A percentile compares a stretch with the other conserved stretches of the same genome.
Conservation (phyloP, 441 rosid genomes). For the Capsella rubella region DNA sequence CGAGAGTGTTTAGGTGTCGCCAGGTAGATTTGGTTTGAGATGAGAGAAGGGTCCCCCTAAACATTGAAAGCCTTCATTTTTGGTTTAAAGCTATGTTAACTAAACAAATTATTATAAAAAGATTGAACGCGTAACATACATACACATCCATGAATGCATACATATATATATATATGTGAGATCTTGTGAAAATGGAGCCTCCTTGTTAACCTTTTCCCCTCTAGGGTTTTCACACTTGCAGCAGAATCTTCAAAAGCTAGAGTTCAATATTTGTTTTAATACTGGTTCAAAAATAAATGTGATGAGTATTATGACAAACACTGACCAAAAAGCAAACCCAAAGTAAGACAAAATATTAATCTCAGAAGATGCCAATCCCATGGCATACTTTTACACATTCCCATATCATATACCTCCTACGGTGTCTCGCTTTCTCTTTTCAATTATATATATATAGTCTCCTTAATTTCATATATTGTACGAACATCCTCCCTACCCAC, state of each 20-base stretch:
- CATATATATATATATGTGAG: constrained; percentile 6
- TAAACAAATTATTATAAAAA: not conserved
- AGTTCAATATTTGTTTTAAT: constrained; percentile 1
- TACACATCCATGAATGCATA: not conserved
- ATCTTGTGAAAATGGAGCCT: constrained; percentile 24
- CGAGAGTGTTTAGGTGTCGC: constrained; percentile 43
- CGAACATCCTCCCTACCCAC: constrained; percentile 28
- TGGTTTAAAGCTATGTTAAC: constrained; percentile 12
- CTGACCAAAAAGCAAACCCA: constrained; percentile 43
- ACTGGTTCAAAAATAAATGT: not conserved
- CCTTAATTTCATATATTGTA: constrained; percentile 20
- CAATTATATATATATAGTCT: constrained; percentile 22
- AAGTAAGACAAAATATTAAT: constrained; percentile 47
- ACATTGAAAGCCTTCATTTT: constrained; percentile 37
- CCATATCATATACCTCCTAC: constrained; percentile 33
- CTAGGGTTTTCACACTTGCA: constrained; percentile 43
- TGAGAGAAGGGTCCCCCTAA: constrained; percentile 27
- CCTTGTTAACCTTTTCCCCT: constrained; percentile 9
- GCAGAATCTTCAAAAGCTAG: constrained; percentile 40
- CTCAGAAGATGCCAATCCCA: constrained; percentile 48
- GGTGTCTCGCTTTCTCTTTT: constrained; percentile 6
- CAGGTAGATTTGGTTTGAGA: constrained; percentile 34
- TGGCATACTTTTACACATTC: constrained; percentile 44
- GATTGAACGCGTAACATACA: not conserved
- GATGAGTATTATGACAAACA: constrained; percentile 29